Evolutionary conservation across 1,139 yeast genomes (phyloP), one percentile per base, ranked within the genome.

Genomic region (Hansenula anomala): DNA sequence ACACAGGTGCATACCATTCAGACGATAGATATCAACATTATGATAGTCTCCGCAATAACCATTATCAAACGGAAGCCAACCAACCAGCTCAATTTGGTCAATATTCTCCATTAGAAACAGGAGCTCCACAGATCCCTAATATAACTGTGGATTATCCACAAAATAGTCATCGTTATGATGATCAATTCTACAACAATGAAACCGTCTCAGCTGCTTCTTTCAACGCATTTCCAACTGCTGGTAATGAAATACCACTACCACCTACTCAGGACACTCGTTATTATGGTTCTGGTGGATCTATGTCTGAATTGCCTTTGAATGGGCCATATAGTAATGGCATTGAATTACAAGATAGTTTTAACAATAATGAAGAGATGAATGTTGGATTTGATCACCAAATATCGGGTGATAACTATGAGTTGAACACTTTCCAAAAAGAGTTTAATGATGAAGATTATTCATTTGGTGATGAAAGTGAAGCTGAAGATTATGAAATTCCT

Each of bases 171-270:
- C 24, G 14, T 30, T 31, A 24, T 12, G 15, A 36, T 12, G 46
- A 43, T n/a, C 40, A 43, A 4, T 41, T 46, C 30, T 51, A 49
- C 36, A 40, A 41, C 16, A 44, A 43, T 28, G 51, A 42, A 13
- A 30, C 42, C 12, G 33, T 39, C 12, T 38, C 40, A 7, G 48
- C 48, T 2, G 44, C 50, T 4, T 37, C 47, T 1, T 51, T 51
- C 41, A 49, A 53, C 22, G 55, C 54, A 2, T 53, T 53, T 39
- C 57, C 56, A 26, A 51, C 53, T 1, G 50, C 48, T 9, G 37
- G 38, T 30, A 36, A 8, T 15, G 29, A 32, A 19, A 7, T 28
- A 18, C 38, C 44, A 11, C 24, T 41, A 9, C 38, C 48, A 31
- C 33, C 38, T 23, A 4, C 10, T n/a, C 27, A 20, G 3, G 49